A percentile compares a stretch with the other conserved stretches of the same genome.
Conservation (phyloP, 2,329 filamentous ascomycete genomes). For the Talaromyces sp. region DNA sequence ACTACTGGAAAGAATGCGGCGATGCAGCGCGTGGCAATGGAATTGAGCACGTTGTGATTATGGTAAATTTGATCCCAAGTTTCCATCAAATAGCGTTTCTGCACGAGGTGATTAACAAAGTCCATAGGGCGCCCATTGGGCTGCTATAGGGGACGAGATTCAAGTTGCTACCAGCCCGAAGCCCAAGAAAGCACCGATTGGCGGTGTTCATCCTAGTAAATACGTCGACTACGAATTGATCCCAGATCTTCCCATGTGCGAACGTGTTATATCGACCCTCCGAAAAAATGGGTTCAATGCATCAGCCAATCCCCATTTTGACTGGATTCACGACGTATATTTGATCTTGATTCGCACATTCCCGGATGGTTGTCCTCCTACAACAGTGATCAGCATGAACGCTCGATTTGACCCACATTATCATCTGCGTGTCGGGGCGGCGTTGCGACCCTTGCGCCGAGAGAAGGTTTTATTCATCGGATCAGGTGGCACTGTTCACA, state of each 20-base stretch:
- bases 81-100: too few relatives aligned
- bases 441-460: slow-evolving; percentile 56
- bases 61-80: slow-evolving; percentile 46
- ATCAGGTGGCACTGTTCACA: slow-evolving; percentile 67
- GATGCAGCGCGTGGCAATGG: slow-evolving; percentile 61
- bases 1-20: slow-evolving; percentile 66
- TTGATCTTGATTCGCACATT: slow-evolving; percentile 69
- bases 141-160: slow-evolving; percentile 55
- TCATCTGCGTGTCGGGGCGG: slow-evolving; percentile 58
- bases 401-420: slow-evolving; percentile 52
- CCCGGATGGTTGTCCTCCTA: slow-evolving; percentile 62
- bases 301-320: slow-evolving; percentile 56
- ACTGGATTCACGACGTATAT: slow-evolving; percentile 72
- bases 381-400: slow-evolving; percentile 60
- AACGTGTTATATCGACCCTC: slow-evolving; percentile 52
- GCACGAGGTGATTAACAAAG: too few relatives aligned
- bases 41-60: slow-evolving; percentile 65
- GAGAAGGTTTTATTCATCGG: slow-evolving; percentile 60
- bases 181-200: slow-evolving; percentile 63
- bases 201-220: slow-evolving; percentile 60
- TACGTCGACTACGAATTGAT: slow-evolving; percentile 59
- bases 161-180: slow-evolving; percentile 62
- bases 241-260: not conserved
- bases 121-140: slow-evolving; percentile 68
- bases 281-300: slow-evolving; percentile 56